Base-by-base conservation (phyloP, 169 alveolate genomes). In the Babesia ovis region DNA sequence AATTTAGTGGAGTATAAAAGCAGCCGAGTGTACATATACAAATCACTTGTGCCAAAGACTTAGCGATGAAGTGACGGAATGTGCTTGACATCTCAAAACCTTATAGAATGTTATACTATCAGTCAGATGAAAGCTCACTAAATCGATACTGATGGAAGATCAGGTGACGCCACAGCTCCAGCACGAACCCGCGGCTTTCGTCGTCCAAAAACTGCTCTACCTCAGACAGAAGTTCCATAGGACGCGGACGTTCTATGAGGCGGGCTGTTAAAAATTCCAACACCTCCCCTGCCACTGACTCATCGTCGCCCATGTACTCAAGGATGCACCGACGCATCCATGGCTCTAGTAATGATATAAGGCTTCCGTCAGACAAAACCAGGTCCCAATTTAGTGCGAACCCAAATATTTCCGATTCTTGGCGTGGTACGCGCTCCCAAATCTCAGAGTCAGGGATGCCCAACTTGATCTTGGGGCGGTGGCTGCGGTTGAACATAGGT, bases 251-350 rank as follows among this genome's bases (percentile, higher is more conserved):
- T 27, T 86, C 94, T 34, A 69, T 43, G 22, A 91, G 77, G 29
- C 91, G 87, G 42, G 72, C 61, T 35, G 75, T 54, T 45, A 90
- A 68, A 66, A 75, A 90, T 45, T 82, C 91, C 14, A 91, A 55
- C 58, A 90, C 92, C 51, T 86, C 93, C 18, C 56, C 71, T 3
- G 82, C 82, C 39, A 86, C 90, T 18, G 75, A 39, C 60, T 91
- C 95, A 41, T 90, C 95, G n/a, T 84, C 83, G 25, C 95, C 95
- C 94, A 91, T 90, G 56, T 70, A 90, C 68, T 91, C 95, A 20
- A 68, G 55, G 20, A 91, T 76, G 60, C 91, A 86, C 73, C 76
- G 68, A 31, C 82, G 56, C 50, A 91, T 88, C 95, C 95, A 91
- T 4, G 95, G 94, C 60, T 86, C 89, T 43, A 91, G 41, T 56